Evolutionary conservation across 352 stramenopile genomes (phyloP).

Genomic region (Plasmopara muralis): DNA sequence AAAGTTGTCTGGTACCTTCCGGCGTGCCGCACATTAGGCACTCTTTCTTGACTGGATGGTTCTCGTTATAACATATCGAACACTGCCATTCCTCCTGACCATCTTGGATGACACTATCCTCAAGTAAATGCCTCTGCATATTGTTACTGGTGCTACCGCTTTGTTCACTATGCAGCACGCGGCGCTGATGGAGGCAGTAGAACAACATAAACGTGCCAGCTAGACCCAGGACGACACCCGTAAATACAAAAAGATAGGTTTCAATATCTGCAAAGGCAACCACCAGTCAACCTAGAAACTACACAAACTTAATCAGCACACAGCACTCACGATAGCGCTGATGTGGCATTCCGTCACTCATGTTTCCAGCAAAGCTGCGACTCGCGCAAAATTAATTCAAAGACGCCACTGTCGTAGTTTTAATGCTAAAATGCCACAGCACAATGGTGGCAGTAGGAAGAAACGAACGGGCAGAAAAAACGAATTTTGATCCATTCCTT

Average conservation of each 20-base stretch:
- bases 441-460: too few species aligned
- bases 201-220: constrained; percentile 34
- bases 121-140: constrained; percentile 78
- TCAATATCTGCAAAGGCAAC: constrained; percentile 23
- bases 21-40: constrained; percentile 80
- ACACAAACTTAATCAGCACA: not conserved
- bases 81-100: constrained; percentile 79
- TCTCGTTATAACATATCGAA: constrained; percentile 78
- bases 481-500: too few species aligned
- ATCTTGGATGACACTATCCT: constrained; percentile 68
- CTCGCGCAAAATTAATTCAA: too few species aligned
- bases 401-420: too few species aligned
- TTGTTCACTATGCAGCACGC: constrained; percentile 46
- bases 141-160: constrained; percentile 80
- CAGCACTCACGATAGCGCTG: constrained; percentile 17
- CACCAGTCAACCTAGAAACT: not conserved
- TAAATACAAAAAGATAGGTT: constrained; percentile 72
- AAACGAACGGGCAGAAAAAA: too few species aligned
- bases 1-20: constrained; percentile 31
- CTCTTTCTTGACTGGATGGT: constrained; percentile 73
- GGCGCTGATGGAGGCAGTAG: constrained; percentile 67
- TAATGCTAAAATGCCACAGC: too few species aligned
- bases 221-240: constrained; percentile 50
- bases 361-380: constrained; percentile 7
- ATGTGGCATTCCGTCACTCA: constrained; percentile 4